Base-by-base conservation (phyloP, 208 protist species). In the Acanthamoeba castellanii region DNA sequence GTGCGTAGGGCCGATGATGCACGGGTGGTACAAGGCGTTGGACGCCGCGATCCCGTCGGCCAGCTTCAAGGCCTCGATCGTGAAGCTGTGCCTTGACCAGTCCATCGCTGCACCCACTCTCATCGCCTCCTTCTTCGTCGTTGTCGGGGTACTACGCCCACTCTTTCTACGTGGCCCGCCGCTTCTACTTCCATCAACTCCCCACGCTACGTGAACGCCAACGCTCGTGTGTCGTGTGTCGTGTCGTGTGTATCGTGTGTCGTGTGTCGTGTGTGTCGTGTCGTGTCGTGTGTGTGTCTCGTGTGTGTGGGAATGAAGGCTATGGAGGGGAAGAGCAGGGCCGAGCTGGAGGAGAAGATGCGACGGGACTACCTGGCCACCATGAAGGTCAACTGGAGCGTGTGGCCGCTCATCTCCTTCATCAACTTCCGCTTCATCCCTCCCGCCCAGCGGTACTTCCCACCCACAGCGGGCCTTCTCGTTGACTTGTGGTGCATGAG, bases 381-480 rank as follows among this genome's bases (percentile, higher is more conserved):
- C n/a, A 78, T 78, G 70, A 78, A 78, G 70, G 37, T 78, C 30
- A 78, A 78, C 37, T 78, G 70, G 70, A 78, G 70, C 70, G 70
- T 78, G 70, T 78, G 70, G 70, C 70, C 70, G 8, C 32, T 78
- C 22, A 78, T 78, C 7, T 47, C n/a, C 70, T 78, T 78, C 70
- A 47, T 78, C 37, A 78, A 78, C 70, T 78, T 78, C 30, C 70
- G 70, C 70, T 78, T 78, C 70, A 78, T 78, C 30, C 70, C 70
- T 6, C 70, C 70, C 9, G 22, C 70, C 5, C 70, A 78, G 37
- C n/a, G 70, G 70, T 78, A 78, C 59, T 27, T 66, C 59, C 59
- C 16, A 9, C 25, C 59, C 5, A n/a, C 59, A 52, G 47, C 7
- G 47, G 59, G 3, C 2, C 3, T 4, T 64, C 59, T 64, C 59